These are phyloP conservation scores for Salix koriyanagi DNA, from an alignment of 345 rosid genomes.

Conservation along the genomic window DNA sequence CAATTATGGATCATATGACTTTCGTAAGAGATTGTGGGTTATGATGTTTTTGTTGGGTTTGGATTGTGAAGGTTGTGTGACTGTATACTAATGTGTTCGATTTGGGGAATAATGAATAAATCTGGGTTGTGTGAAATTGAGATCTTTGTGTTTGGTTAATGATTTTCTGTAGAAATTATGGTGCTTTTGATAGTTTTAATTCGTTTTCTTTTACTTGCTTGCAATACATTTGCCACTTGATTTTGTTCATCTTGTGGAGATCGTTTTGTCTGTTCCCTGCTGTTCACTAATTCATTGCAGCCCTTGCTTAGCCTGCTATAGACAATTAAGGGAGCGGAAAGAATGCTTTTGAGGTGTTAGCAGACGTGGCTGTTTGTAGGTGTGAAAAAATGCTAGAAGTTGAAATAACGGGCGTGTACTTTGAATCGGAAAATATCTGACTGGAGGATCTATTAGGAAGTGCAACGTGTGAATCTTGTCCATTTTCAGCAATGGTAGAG, in stretches of 20 bases:
- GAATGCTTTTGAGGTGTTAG: neutral
- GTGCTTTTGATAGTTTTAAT: neutral
- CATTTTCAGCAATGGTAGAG: neutral
- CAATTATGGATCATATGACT: neutral
- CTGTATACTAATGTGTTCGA: neutral
- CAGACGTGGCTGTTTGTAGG: neutral
- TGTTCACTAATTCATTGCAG: neutral
- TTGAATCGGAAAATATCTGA: neutral
- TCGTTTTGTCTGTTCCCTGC: neutral
- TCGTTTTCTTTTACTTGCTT: neutral
- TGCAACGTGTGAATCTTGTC: neutral
- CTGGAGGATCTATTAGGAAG: neutral
- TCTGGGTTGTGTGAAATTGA: neutral
- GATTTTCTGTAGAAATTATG: neutral
- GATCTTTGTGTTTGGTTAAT: neutral
- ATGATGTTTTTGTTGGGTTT: neutral
- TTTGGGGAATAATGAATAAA: conserved; percentile 9
- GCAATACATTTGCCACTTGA: neutral
- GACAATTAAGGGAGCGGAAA: neutral
- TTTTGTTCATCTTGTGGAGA: neutral
- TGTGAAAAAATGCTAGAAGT: neutral
- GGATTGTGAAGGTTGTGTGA: neutral
- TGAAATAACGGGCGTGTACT: neutral
- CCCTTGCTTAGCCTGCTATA: neutral
- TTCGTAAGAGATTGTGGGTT: neutral